Conservation (phyloP, 148 eudicot species). For the Rheum nobile region DNA sequence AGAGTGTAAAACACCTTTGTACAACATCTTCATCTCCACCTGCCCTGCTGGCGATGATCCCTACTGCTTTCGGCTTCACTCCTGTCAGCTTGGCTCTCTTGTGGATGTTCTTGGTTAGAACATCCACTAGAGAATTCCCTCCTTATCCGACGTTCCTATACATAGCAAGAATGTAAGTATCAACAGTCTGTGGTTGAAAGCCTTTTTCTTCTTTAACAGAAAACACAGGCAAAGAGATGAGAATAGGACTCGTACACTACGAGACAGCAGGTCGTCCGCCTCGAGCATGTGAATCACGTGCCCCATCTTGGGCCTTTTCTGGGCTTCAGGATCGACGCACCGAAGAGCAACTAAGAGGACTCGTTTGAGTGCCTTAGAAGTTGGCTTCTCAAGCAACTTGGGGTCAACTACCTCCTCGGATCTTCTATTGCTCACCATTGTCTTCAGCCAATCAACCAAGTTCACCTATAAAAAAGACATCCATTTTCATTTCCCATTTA, state of each 20-base stretch:
- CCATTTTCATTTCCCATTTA: background rate
- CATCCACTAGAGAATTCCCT: slow-evolving; percentile 1
- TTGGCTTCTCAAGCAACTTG: background rate
- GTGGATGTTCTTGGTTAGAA: background rate
- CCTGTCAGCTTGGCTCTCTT: background rate
- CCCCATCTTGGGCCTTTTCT: slow-evolving; percentile 11
- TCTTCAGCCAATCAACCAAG: slow-evolving; percentile 8
- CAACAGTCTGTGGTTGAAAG: background rate
- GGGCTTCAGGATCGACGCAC: slow-evolving; percentile 9
- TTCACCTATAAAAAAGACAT: slow-evolving; percentile 4
- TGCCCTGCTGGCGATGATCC: background rate
- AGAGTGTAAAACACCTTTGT: background rate
- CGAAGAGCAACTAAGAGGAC: slow-evolving; percentile 7
- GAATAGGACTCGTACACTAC: background rate
- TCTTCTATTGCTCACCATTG: slow-evolving; percentile 11
- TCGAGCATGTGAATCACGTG: slow-evolving; percentile 9
- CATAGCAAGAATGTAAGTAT: background rate
- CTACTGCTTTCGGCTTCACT: background rate
- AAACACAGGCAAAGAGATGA: background rate
- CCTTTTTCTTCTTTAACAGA: background rate
- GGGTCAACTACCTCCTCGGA: slow-evolving; percentile 6
- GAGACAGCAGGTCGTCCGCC: background rate
- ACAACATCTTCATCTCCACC: slow-evolving; percentile 6
- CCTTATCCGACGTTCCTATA: slow-evolving; percentile 5
- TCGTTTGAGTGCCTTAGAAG: slow-evolving; percentile 5